Conservation (phyloP, 345 rosid species). For the Diplotaxis tenuifolia region DNA sequence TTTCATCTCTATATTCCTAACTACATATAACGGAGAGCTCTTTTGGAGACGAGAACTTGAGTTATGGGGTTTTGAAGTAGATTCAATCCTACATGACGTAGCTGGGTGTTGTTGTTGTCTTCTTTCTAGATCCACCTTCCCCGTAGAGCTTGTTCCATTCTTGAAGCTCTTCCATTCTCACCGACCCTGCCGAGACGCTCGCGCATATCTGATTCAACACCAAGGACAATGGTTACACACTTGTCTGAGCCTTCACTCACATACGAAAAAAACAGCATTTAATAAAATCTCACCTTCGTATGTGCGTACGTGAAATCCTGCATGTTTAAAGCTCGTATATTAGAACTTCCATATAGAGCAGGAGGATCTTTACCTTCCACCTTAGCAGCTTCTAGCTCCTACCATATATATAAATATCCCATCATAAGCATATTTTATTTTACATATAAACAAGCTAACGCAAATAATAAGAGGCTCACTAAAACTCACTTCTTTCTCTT, state of each 20-base stretch:
- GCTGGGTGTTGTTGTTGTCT: slow-evolving; percentile 49
- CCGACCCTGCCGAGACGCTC: slow-evolving; percentile 82
- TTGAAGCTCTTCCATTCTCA: slow-evolving; percentile 72
- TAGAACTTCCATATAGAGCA: slow-evolving; percentile 61
- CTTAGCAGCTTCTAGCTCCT: slow-evolving; percentile 71
- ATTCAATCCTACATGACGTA: slow-evolving; percentile 35
- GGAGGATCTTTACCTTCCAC: slow-evolving; percentile 78
- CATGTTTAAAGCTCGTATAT: slow-evolving; percentile 73
- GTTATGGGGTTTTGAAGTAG: too few species aligned
- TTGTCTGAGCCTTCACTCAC: background rate
- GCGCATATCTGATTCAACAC: slow-evolving; percentile 62
- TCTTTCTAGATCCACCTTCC: slow-evolving; percentile 86
- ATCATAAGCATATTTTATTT: background rate
- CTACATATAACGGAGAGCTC: too few species aligned
- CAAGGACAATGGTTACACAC: background rate
- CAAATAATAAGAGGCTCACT: too few species aligned
- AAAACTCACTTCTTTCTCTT: slow-evolving; percentile 65
- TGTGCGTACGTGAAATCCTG: slow-evolving; percentile 81
- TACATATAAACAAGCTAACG: too few species aligned
- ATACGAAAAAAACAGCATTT: background rate
- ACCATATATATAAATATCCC: slow-evolving; percentile 19
- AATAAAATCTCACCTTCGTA: slow-evolving; percentile 55
- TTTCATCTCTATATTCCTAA: too few species aligned
- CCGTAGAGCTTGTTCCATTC: slow-evolving; percentile 92
- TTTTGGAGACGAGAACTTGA: too few species aligned